Base-by-base conservation (phyloP, 495 filamentous ascomycete genomes). In the Talaromyces ruber region DNA sequence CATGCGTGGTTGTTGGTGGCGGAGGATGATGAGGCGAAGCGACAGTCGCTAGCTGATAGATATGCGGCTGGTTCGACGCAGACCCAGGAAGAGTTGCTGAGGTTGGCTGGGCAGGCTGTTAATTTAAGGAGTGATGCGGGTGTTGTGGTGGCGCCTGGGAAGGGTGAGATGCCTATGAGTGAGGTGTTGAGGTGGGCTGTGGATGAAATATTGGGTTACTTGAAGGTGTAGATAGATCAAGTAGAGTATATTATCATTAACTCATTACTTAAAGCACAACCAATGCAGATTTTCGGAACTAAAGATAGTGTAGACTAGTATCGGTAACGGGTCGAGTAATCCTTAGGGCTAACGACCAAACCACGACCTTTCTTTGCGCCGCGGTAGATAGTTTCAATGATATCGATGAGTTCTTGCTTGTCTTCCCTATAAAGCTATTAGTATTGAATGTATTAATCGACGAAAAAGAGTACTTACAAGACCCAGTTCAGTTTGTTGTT, bases 401-500 rank as follows among this genome's bases (percentile, higher is more conserved):
- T 98, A 75, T 98, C 95, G 67, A 98, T 98, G 69, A 98, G 74
- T 77, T 98, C 94, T 73, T 98, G 94, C 76, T 98, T 98, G 70
- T 98, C 94, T 75, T 98, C 94, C n/a, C 63, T 62, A 14, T 52
- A 6, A 6, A 56, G 1, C 6, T 28, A 24, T 62, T 56, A 55
- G 51, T 29, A 34, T 22, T 24, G 6, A 2, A 8, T 9, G 1
- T 32, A 5, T 34, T 14, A 30, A 22, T 28, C 11, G 28, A 52
- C 22, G 54, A 8, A 34, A 37, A 51, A 21, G 26, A 16, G 21
- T 24, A 65, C 60, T 62, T 60, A 65, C 60, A 97, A 74, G 43
- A 98, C 92, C 86, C 91, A 98, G 74, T 97, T 98, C 67, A 96
- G 81, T 72, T 96, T 96, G 75, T 98, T 98, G 74, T 98, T 98